These are phyloP conservation scores for Emmonsiellopsis sp. DNA, from an alignment of 2,329 filamentous ascomycete genomes.

Conservation along the genomic window DNA sequence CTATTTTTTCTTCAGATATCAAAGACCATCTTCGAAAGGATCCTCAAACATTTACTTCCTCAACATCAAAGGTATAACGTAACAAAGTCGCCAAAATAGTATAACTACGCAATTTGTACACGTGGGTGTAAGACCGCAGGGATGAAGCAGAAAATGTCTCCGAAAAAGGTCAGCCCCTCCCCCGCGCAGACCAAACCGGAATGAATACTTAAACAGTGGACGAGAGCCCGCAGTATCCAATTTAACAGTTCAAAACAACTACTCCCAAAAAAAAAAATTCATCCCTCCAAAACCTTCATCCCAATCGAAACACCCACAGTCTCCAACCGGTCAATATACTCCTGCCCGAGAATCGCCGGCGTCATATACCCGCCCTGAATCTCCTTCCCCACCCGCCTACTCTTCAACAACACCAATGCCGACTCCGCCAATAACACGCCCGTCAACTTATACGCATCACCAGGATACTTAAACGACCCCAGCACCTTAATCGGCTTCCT, in stretches of 20 bases:
- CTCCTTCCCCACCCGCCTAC: constrained; percentile 30
- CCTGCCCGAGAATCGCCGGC: constrained; percentile 38
- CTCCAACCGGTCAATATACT: constrained; percentile 36
- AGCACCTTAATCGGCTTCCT: constrained; percentile 29
- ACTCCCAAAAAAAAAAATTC: background rate
- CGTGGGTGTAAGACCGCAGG: too few species aligned
- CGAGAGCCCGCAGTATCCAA: too few species aligned
- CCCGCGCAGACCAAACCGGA: too few species aligned
- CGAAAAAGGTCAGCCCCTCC: too few species aligned
- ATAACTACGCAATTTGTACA: too few species aligned
- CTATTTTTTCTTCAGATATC: too few species aligned
- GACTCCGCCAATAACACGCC: constrained; percentile 35
- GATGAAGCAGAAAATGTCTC: too few species aligned
- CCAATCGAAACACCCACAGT: constrained; percentile 34
- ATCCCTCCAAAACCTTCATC: constrained; percentile 26
- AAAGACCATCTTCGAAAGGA: too few species aligned
- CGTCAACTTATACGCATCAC: constrained; percentile 35
- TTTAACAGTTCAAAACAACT: background rate
- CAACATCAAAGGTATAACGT: too few species aligned
- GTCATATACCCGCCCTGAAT: constrained; percentile 40
- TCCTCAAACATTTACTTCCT: too few species aligned
- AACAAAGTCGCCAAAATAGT: too few species aligned
- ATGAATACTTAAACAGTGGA: too few species aligned
- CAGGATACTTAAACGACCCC: constrained; percentile 32
- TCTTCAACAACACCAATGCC: constrained; percentile 34